Conservation (phyloP, 768 basidiomycete species). For the Tylopilus vinaceipallidus region DNA sequence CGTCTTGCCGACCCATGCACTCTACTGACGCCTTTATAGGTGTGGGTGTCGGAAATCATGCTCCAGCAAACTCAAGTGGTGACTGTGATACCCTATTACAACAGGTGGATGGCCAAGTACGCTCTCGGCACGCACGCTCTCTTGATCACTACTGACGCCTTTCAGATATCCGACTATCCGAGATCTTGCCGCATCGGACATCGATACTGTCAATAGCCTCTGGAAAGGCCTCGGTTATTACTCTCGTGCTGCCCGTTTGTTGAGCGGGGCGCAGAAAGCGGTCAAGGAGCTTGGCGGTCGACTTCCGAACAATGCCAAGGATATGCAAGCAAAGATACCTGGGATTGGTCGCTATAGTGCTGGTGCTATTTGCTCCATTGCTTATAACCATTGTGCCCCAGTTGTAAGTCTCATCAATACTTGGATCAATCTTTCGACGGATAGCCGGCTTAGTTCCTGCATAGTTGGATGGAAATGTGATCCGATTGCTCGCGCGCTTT, state of each 20-base stretch:
- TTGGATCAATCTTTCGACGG: neutral
- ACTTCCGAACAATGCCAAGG: conserved; percentile 76
- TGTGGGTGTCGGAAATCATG: conserved; percentile 94
- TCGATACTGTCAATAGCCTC: conserved; percentile 82
- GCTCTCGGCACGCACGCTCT: conserved; percentile 17
- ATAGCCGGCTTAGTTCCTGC: neutral
- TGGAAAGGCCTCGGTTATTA: conserved; percentile 96
- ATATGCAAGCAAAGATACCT: conserved; percentile 80
- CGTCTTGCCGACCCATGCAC: neutral
- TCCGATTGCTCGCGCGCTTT: conserved; percentile 79
- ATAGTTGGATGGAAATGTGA: conserved; percentile 89
- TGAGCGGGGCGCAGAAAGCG: conserved; percentile 80
- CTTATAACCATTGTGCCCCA: conserved; percentile 78
- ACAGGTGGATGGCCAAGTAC: conserved; percentile 80
- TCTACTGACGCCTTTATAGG: conserved; percentile 38
- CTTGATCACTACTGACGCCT: neutral
- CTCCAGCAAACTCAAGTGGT: conserved; percentile 93
- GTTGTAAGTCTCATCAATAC: conserved; percentile 55
- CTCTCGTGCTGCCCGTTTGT: conserved; percentile 77
- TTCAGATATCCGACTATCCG: conserved; percentile 77
- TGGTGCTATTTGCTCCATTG: conserved; percentile 83
- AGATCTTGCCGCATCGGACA: conserved; percentile 66
- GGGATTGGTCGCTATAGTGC: conserved; percentile 90
- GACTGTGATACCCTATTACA: conserved; percentile 94
- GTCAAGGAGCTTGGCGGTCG: conserved; percentile 62